A percentile compares a stretch with the other conserved stretches of the same genome.
These are phyloP conservation scores for Houttuynia cordata DNA, from an alignment of 164 flowering plant species.

Conservation along the genomic window DNA sequence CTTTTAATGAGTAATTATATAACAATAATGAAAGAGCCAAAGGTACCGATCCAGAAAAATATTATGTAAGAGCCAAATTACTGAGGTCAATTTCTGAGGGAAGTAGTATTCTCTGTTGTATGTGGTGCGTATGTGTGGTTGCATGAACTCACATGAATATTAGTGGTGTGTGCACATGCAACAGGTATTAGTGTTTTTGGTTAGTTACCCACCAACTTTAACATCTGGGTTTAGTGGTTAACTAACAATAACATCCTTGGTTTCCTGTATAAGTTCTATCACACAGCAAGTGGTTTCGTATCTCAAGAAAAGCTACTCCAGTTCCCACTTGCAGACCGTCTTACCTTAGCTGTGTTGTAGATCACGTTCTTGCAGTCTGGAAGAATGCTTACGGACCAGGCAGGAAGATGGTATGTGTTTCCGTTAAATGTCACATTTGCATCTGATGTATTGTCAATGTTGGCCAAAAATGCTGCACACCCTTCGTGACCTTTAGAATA, in stretches of 20 bases:
- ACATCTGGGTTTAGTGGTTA: background rate
- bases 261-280: background rate
- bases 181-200: background rate
- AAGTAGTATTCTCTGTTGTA: too few relatives aligned
- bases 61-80: too few relatives aligned
- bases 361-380: conserved; percentile 59
- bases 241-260: background rate
- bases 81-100: too few relatives aligned
- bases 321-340: background rate
- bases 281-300: background rate
- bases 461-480: conserved; percentile 70
- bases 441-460: conserved; percentile 23
- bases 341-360: conserved; percentile 60
- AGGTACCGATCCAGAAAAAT: too few relatives aligned
- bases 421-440: conserved; percentile 45
- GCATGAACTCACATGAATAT: background rate
- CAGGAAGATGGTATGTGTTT: conserved; percentile 35
- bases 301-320: background rate
- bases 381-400: conserved; percentile 81
- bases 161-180: background rate
- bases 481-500: conserved; percentile 26
- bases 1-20: too few relatives aligned
- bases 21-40: too few relatives aligned
- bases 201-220: background rate
- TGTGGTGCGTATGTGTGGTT: too few relatives aligned